Percentiles rank a stretch among this genome's conserved stretches.
Evolutionary conservation across 2,329 filamentous ascomycete species (phyloP).

Genomic region (Gaeumannomyces tritici): DNA sequence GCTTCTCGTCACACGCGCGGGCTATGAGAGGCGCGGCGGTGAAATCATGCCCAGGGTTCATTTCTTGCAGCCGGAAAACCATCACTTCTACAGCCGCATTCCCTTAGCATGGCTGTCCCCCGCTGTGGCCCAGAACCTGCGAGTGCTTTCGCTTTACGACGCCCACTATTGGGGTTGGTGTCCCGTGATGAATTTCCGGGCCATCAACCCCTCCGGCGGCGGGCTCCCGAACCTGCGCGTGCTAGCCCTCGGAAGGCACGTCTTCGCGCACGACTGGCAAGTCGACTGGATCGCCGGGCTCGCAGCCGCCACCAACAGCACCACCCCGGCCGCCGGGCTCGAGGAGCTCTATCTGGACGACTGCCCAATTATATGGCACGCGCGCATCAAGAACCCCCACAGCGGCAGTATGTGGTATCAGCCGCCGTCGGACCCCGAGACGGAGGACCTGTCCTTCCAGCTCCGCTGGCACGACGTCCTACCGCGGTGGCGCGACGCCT

Average conservation of each 20-base stretch:
- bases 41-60: no score
- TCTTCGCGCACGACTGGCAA: constrained; percentile 34
- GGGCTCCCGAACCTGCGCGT: constrained; percentile 28
- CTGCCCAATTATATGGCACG: constrained; percentile 23
- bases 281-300: constrained; percentile 29
- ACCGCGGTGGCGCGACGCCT: background rate
- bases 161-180: constrained; percentile 28
- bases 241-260: constrained; percentile 28
- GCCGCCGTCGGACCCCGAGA: no score
- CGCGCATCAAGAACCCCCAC: no score
- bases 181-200: constrained; percentile 24
- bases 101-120: constrained; percentile 13
- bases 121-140: constrained; percentile 12
- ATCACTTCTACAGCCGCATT: constrained; percentile 3
- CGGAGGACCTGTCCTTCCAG: background rate
- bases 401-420: no score
- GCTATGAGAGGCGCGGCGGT: background rate
- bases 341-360: constrained; percentile 31
- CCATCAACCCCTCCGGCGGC: constrained; percentile 4
- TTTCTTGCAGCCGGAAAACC: background rate
- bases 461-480: background rate
- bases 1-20: background rate
- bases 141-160: constrained; percentile 27
- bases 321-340: constrained; percentile 19
- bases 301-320: no score